Evolutionary conservation across 257 asterid genomes (phyloP).

Genomic region (Perilla frutescens): DNA sequence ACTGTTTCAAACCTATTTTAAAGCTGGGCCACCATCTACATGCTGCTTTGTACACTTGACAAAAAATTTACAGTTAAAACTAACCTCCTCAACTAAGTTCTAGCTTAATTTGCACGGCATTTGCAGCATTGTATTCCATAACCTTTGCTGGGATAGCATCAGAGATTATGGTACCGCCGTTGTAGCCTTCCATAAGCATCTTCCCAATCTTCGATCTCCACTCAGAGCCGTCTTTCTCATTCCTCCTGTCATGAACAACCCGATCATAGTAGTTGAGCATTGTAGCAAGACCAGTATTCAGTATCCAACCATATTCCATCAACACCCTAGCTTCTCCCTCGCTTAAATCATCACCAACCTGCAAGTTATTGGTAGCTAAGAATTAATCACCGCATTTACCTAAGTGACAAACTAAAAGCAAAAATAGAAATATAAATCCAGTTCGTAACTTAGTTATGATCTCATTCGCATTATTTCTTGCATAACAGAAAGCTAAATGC

Average conservation of each 20-base stretch:
- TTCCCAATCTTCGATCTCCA: conserved; percentile 89
- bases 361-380: conserved; percentile 23
- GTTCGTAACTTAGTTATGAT: background rate
- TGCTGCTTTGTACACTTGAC: conserved; percentile 29
- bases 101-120: conserved; percentile 49
- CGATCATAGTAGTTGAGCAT: conserved; percentile 91
- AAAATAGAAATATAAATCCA: background rate
- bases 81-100: conserved; percentile 53
- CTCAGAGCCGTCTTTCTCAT: conserved; percentile 66
- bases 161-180: conserved; percentile 61
- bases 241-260: conserved; percentile 75
- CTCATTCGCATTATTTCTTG: background rate
- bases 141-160: conserved; percentile 42
- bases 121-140: conserved; percentile 42
- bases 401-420: background rate
- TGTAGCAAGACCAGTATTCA: conserved; percentile 82
- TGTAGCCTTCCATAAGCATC: conserved; percentile 79
- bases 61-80: conserved; percentile 30
- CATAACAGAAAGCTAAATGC: conserved; percentile 21
- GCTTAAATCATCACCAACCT: conserved; percentile 85
- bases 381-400: background rate
- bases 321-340: conserved; percentile 89
- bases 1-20: background rate
- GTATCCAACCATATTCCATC: conserved; percentile 80
- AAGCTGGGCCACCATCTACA: conserved; percentile 5